Evolutionary conservation across 768 basidiomycete genomes (phyloP), one percentile per base, ranked within the genome.

Genomic region (Sarcodon sp.): DNA sequence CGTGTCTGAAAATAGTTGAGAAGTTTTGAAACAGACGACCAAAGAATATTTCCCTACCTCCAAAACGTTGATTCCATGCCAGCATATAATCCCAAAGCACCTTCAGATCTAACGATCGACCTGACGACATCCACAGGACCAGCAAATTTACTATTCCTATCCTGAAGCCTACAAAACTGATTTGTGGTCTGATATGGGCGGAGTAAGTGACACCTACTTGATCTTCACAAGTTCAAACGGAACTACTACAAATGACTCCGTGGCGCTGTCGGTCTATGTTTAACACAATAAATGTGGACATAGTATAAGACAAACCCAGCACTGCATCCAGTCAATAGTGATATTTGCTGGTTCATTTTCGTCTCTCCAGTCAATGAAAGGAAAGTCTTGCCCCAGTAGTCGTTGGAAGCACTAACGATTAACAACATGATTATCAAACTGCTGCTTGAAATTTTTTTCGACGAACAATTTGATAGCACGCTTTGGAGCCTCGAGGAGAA

Each of bases 41-140:
- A n/a, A 39, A 46, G n/a, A 27, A 27, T 33, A 16, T 32, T 36
- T 15, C 45, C 67, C 34, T 48, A 87, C 88, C 93, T 77, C 94
- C 94, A 97, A 68, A 97, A 94, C 2, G 94, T 98, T 10, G 90
- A 78, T 61, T 98, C 96, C 86, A 98, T 93, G 34, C 96, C 93
- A 18, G 79, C 79, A 59, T 97, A 97, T 21, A 97, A 66, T 15
- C 58, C 93, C 0, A 97, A 66, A 4, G 86, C 45, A 31, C 94
- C 94, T 33, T 89, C 81, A 50, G 81, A 83, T 55, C 63, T 72
- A 44, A 96, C 62, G 31, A 91, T 71, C 55, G 88, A 80, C 54
- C 75, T 81, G 13, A 99, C 75, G 12, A 94, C 94, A 51, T 94
- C 93, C 61, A 91, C 74, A 0, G 96, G 93, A 3, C 96, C 94